Evolutionary conservation across 148 eudicot genomes (phyloP).

Genomic region (Silene uniflora): DNA sequence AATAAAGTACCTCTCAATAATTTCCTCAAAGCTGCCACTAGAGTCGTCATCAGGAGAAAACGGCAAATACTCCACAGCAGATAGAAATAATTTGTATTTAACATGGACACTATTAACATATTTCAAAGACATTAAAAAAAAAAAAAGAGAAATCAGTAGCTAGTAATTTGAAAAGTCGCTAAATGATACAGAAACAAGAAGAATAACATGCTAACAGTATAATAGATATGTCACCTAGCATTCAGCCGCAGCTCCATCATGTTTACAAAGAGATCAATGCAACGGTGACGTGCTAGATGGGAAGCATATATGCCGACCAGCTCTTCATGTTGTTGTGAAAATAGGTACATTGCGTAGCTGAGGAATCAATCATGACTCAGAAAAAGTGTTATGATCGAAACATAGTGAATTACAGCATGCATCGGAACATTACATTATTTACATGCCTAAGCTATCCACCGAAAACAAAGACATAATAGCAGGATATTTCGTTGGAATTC

Average conservation of each 20-base stretch:
- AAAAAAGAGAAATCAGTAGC: background rate
- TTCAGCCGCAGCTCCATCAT: slow-evolving; percentile 96
- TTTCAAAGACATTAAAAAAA: background rate
- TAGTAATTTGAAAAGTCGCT: background rate
- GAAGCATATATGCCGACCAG: slow-evolving; percentile 94
- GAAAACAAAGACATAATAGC: background rate
- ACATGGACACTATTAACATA: slow-evolving; percentile 56
- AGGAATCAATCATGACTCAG: slow-evolving; percentile 12
- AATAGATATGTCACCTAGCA: slow-evolving; percentile 50
- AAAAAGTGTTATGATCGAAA: background rate
- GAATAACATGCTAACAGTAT: slow-evolving; percentile 3
- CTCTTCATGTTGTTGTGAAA: slow-evolving; percentile 81
- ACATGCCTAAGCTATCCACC: background rate
- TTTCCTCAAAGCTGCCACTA: slow-evolving; percentile 85
- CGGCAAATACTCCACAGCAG: slow-evolving; percentile 88
- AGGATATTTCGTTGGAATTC: background rate
- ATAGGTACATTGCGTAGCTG: slow-evolving; percentile 90
- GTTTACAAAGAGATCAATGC: slow-evolving; percentile 91
- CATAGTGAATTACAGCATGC: background rate
- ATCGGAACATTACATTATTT: background rate
- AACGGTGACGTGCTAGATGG: slow-evolving; percentile 86
- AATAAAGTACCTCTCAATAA: slow-evolving; percentile 71
- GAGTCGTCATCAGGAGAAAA: slow-evolving; percentile 72
- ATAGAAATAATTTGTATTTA: slow-evolving; percentile 75
- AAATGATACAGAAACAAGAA: background rate